These are phyloP conservation scores for Alternaria sp. DNA, from an alignment of 2,329 filamentous ascomycete species.

Conservation along the genomic window DNA sequence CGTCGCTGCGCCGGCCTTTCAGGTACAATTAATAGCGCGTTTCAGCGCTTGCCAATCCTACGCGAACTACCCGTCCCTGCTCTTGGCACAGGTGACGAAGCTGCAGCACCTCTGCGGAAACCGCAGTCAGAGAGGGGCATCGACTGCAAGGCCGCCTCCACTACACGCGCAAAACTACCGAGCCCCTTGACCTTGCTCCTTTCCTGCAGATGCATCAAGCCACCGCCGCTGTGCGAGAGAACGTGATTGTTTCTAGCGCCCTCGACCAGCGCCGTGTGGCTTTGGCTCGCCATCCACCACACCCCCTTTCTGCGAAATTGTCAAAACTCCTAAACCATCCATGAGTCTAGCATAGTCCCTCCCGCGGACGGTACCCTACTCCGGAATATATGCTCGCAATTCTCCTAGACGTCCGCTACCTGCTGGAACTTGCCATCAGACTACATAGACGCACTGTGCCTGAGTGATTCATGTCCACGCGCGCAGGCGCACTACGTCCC, in stretches of 20 bases:
- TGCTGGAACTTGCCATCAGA: background rate
- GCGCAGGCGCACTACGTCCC: conserved; percentile 5
- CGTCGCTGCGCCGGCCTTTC: conserved; percentile 13
- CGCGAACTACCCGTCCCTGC: conserved; percentile 18
- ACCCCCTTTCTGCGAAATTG: conserved; percentile 6
- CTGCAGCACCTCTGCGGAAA: background rate
- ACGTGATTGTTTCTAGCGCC: conserved; percentile 8
- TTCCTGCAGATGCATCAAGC: conserved; percentile 1
- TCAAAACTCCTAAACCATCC: background rate
- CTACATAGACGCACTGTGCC: background rate
- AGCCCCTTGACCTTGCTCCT: conserved; percentile 5
- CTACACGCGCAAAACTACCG: conserved; percentile 2
- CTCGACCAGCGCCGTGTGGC: conserved; percentile 3
- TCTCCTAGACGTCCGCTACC: background rate
- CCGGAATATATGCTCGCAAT: background rate
- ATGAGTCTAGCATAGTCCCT: background rate
- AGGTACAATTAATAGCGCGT: conserved; percentile 22
- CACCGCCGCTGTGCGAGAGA: background rate
- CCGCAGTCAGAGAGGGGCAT: conserved; percentile 6
- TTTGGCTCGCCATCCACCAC: conserved; percentile 3
- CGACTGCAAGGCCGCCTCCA: conserved; percentile 5
- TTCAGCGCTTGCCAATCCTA: conserved; percentile 28
- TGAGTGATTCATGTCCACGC: background rate
- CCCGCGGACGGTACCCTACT: background rate
- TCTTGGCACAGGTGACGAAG: conserved; percentile 21